Evolutionary conservation across 306 rosid species (phyloP).

Genomic region (Quillaja saponaria): DNA sequence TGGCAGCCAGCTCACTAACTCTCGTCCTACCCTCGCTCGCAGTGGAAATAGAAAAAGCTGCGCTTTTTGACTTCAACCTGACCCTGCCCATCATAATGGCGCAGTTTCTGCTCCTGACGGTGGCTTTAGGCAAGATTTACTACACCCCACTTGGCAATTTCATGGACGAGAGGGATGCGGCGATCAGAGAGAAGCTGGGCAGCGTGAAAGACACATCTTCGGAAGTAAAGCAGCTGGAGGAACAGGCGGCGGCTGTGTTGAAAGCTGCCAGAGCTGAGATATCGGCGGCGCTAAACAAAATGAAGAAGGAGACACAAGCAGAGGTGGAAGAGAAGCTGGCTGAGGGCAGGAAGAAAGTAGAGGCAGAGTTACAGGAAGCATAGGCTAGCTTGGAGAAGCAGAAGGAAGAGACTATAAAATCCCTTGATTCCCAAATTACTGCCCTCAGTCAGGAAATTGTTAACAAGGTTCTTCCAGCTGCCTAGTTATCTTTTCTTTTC

Average conservation of each 20-base stretch:
- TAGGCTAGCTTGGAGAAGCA: conserved; percentile 66
- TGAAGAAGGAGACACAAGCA: conserved; percentile 88
- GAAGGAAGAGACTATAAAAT: conserved; percentile 70
- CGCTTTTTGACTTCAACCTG: conserved; percentile 87
- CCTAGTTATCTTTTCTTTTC: conserved; percentile 17
- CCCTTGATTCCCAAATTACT: conserved; percentile 80
- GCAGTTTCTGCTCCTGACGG: conserved; percentile 76
- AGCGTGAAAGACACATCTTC: conserved; percentile 77
- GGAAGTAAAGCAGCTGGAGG: conserved; percentile 85
- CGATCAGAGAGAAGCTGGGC: conserved; percentile 72
- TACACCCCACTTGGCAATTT: conserved; percentile 77
- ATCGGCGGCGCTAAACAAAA: conserved; percentile 73
- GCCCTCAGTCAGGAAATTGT: conserved; percentile 80
- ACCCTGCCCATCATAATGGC: conserved; percentile 76
- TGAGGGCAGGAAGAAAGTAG: conserved; percentile 80
- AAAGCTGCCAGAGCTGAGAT: conserved; percentile 88
- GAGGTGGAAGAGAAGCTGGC: conserved; percentile 82
- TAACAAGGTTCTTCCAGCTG: conserved; percentile 84
- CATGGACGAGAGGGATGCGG: conserved; percentile 85
- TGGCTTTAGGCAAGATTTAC: conserved; percentile 79
- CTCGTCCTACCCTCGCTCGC: conserved; percentile 69
- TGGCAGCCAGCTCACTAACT: conserved; percentile 52
- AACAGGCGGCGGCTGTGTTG: conserved; percentile 69
- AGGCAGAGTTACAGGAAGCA: conserved; percentile 82
- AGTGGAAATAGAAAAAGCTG: conserved; percentile 71